Evolutionary conservation across 257 asterid genomes (phyloP), one percentile per base, ranked within the genome.

Genomic region (Fraxinus cuspidata): DNA sequence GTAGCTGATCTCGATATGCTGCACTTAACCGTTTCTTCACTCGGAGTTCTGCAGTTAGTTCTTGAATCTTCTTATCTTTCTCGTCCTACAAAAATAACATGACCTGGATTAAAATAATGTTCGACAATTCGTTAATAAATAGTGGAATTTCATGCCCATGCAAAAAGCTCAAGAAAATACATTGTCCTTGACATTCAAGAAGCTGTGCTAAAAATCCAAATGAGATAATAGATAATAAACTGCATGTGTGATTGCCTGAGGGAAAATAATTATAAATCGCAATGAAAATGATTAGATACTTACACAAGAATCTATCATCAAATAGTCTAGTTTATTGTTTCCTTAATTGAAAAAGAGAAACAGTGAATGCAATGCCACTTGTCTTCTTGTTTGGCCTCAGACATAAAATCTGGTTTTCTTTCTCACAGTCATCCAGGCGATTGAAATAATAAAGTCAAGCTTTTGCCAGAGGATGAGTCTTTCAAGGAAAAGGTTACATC

Each of bases 21-120:
- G 90, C 89, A 89, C 86, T 89, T 71, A 89, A 77, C 28, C 90
- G 88, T 78, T 86, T 90, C 91, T 90, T 87, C 70, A 84, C 78
- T 76, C 93, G 89, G 63, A 92, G 89, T 76, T 90, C 92, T 18
- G 96, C 92, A 49, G 92, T 89, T 78, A 90, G 82, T 83, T 90
- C 94, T 81, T 88, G 94, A 79, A 90, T 92, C 85, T 74, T 89
- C 83, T 82, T 90, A 82, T 92, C 96, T 85, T 86, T 92, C 92
- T 87, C 93, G 53, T 90, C 94, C 97, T 90, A 73, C 83, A 84
- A 67, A 66, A 76, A 65, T 75, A 72, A 47, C 66, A 78, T 47
- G 80, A 8, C 74, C 21, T 70, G 23, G 7, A 47, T 47, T 51
- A 25, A 76, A 35, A 21, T 78, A 70, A 63, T 25, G 80, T 44